Base-by-base conservation (phyloP, 2,329 filamentous ascomycete genomes). In the Knoxdaviesia proteae region DNA sequence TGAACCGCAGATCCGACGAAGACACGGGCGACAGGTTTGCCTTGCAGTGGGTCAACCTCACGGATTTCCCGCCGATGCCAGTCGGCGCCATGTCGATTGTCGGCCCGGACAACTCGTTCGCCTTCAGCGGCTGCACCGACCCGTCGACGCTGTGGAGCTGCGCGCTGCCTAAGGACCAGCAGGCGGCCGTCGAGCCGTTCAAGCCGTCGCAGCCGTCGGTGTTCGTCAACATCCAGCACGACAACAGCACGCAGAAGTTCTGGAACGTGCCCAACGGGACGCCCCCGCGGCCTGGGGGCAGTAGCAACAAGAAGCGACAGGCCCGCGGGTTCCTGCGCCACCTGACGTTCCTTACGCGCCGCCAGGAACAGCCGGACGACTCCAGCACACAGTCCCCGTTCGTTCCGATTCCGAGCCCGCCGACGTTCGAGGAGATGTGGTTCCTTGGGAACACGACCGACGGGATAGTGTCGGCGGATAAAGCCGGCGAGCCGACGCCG, bases 361-460 rank as follows among this genome's bases (percentile, higher is more conserved):
- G 32, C 32, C 10, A 34, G 7, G 41, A 11, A 32, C 41, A 41
- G 32, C n/a, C 39, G 33, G 34, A 11, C 32, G 41, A 53, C 9
- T 45, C 51, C 10, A 52, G 54, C 32, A 34, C 46, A 1, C 54
- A 53, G 7, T 29, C 39, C 1, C 34, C 37, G 6, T 47, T 49
- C 36, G 42, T 58, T 1, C 63, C 79, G 0, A 58, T 63, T 2
- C 79, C 79, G 0, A 51, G 61, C 1, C 65, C 76, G 4, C 77
- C 79, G 0, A 61, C 59, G n/a, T 63, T 72, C 31, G 62, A 73
- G 36, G 87, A 96, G 46, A 79, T 84, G 58, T 69, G 63, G 47
- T 94, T 94, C 52, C 58, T 94, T 6, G 86, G 87, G 5, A 82
- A 86, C 53, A 87, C 83, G 0, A 93, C 86, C 0, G 88, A 96